phyloP scores from a whole-genome alignment of 805 yeast genomes.

The Wickerhamiella occidentalis region DNA sequence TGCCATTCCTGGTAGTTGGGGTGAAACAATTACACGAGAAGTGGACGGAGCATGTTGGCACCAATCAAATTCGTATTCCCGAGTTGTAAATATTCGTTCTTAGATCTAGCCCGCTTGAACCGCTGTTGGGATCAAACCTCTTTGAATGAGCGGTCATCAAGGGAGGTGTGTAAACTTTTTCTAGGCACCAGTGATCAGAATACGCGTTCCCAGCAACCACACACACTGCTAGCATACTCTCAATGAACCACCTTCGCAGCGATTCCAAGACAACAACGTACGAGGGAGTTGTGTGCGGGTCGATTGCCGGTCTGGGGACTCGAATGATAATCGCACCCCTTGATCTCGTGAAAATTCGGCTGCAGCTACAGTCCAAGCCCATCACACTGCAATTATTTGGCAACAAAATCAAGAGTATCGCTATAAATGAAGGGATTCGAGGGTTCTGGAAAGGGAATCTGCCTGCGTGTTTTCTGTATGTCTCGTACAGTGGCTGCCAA shows the following conservation, averaged over 20 bases:
- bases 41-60: too few species aligned
- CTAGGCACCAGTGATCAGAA: too few species aligned
- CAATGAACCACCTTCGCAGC: constrained; percentile 19
- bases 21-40: too few species aligned
- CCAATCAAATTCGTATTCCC: too few species aligned
- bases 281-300: constrained; percentile 57
- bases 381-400: constrained; percentile 8
- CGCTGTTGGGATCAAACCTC: too few species aligned
- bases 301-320: constrained; percentile 51
- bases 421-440: constrained; percentile 50
- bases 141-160: too few species aligned
- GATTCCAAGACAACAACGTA: constrained; percentile 42
- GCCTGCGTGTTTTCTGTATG: constrained; percentile 80
- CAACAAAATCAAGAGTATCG: constrained; percentile 33
- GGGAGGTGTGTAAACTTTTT: too few species aligned
- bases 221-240: too few species aligned
- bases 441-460: constrained; percentile 95
- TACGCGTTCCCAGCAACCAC: too few species aligned
- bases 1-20: too few species aligned
- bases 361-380: constrained; percentile 42
- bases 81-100: too few species aligned
- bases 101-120: too few species aligned
- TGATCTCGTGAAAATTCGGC: constrained; percentile 64
- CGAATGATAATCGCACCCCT: constrained; percentile 63
- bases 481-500: constrained; percentile 75